Conservation (phyloP, 306 rosid genomes). For the Canavalia gladiata region DNA sequence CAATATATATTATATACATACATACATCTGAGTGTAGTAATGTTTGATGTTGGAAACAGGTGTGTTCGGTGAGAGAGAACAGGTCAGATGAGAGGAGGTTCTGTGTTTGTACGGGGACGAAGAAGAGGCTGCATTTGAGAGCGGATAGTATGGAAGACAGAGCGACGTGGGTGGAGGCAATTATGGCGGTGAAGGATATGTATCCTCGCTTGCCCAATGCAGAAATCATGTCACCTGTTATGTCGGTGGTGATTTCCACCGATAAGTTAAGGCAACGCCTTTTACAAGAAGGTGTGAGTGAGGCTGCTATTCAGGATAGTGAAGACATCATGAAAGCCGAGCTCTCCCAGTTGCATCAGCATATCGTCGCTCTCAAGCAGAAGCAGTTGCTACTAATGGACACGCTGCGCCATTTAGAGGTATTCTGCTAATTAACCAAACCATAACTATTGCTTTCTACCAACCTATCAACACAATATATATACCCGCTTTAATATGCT, state of each 20-base stretch:
- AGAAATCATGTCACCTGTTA: constrained; percentile 73
- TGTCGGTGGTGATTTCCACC: constrained; percentile 58
- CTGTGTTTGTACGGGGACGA: constrained; percentile 55
- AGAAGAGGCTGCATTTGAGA: constrained; percentile 65
- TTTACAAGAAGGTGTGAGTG: constrained; percentile 67
- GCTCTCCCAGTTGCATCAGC: constrained; percentile 66
- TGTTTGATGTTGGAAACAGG: constrained; percentile 28
- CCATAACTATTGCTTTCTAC: too few species aligned
- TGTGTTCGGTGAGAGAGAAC: constrained; percentile 58
- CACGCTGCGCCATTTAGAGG: constrained; percentile 87
- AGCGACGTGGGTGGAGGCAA: constrained; percentile 57
- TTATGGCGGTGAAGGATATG: constrained; percentile 66
- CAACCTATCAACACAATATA: too few species aligned
- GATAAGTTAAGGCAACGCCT: constrained; percentile 71
- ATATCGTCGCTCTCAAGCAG: constrained; percentile 79
- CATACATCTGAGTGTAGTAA: too few species aligned
- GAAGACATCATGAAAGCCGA: constrained; percentile 82
- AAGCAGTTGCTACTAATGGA: constrained; percentile 77
- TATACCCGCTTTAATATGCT: too few species aligned
- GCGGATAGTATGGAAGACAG: constrained; percentile 61
- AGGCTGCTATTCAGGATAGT: constrained; percentile 68
- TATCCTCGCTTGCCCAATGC: constrained; percentile 78
- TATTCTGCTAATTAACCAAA: constrained; percentile 27
- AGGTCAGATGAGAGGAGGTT: constrained; percentile 62
- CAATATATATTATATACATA: too few species aligned